Conservation (phyloP, 2,329 filamentous ascomycete genomes). For the Fusarium avenaceum region DNA sequence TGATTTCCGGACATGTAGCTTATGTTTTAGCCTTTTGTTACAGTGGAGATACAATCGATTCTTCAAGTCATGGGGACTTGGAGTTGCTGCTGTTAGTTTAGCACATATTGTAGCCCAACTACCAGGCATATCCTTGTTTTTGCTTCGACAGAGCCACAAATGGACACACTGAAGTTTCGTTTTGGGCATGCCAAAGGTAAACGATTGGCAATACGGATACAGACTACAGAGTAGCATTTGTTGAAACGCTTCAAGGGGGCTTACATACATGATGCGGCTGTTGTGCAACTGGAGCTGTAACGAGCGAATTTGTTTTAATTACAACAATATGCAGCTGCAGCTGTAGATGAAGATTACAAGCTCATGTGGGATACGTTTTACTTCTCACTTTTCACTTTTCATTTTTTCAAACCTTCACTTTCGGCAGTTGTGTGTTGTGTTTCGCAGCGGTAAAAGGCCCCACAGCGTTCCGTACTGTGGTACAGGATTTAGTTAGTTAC, state of each 20-base stretch:
- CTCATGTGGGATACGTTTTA: background rate
- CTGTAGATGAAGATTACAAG: constrained; percentile 6
- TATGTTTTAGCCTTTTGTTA: background rate
- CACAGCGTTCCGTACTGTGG: background rate
- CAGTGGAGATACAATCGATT: background rate
- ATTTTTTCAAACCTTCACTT: background rate
- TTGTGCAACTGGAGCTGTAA: constrained; percentile 1
- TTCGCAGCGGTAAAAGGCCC: background rate
- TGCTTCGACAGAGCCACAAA: background rate
- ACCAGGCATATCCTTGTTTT: constrained; percentile 36
- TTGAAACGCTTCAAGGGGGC: background rate
- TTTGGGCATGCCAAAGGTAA: constrained; percentile 2
- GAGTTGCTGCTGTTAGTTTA: background rate
- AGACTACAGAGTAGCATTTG: background rate
- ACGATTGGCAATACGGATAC: constrained; percentile 13
- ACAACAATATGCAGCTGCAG: background rate
- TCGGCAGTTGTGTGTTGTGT: constrained; percentile 25
- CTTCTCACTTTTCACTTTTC: too few relatives aligned
- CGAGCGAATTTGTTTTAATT: background rate
- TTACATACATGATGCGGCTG: constrained; percentile 15
- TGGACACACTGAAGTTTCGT: constrained; percentile 9
- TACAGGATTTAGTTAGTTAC: too few relatives aligned
- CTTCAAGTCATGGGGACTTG: background rate
- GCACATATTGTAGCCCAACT: background rate
- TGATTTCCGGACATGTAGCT: constrained; percentile 7